Percentiles rank a stretch among this genome's conserved stretches.
These are phyloP conservation scores for Penicillium sp. DNA, from an alignment of 2,329 filamentous ascomycete species.

Conservation along the genomic window DNA sequence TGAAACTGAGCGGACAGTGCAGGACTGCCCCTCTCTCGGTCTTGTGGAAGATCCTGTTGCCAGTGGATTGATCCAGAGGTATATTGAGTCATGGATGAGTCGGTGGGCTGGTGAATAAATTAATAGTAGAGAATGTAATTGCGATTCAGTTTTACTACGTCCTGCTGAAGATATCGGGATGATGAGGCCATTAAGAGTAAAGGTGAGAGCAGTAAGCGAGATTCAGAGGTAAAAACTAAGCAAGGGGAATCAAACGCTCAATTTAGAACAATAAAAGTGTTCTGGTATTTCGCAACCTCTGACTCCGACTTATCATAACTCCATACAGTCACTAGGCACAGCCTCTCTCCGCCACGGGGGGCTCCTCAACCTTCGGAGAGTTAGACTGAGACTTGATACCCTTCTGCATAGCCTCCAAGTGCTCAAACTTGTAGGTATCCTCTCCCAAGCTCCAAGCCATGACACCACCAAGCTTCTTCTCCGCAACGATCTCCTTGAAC, in stretches of 20 bases:
- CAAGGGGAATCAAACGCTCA: neutral
- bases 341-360: neutral
- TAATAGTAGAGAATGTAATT: neutral
- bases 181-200: too few relatives aligned
- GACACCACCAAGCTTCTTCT: constrained; percentile 61
- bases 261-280: neutral
- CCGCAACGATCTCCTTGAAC: constrained; percentile 57
- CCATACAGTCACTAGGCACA: neutral
- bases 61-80: constrained; percentile 15
- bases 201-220: neutral
- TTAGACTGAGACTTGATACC: constrained; percentile 20
- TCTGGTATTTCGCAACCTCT: neutral
- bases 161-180: too few relatives aligned
- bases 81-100: constrained; percentile 18
- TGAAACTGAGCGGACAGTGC: constrained; percentile 13
- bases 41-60: constrained; percentile 14
- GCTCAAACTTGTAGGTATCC: constrained; percentile 50
- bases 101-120: constrained; percentile 10
- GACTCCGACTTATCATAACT: neutral
- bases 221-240: too few relatives aligned
- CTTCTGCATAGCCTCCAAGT: constrained; percentile 44
- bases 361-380: neutral
- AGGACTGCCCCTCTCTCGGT: constrained; percentile 15
- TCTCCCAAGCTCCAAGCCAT: constrained; percentile 76
- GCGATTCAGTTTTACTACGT: neutral